Evolutionary conservation across 2,329 filamentous ascomycete genomes (phyloP).

Genomic region (Furcasterigmium furcatum): DNA sequence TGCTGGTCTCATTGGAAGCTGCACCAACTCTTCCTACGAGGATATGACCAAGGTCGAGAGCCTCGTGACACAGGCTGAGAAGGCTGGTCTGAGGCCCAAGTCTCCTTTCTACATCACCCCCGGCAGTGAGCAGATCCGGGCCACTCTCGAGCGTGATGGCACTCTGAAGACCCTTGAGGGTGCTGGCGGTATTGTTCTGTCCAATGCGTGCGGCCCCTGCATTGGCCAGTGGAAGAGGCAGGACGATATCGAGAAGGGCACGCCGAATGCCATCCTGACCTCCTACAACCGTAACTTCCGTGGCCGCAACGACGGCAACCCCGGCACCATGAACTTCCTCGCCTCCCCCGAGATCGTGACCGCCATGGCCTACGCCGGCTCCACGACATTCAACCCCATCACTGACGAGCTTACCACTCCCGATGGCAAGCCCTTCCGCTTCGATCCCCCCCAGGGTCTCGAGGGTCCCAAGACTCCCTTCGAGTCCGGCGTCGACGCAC

Average conservation of each 20-base stretch:
- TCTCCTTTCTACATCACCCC: constrained; percentile 95
- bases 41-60: constrained; percentile 97
- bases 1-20: constrained; percentile 93
- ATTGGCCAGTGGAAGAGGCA: constrained; percentile 95
- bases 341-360: constrained; percentile 96
- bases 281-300: constrained; percentile 99
- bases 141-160: constrained; percentile 85
- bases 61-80: constrained; percentile 84
- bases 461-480: constrained; percentile 65
- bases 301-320: constrained; percentile 94
- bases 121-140: constrained; percentile 93
- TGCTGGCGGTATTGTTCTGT: constrained; percentile 84
- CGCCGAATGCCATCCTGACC: constrained; percentile 89
- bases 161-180: constrained; percentile 82
- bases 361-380: constrained; percentile 89
- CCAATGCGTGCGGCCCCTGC: constrained; percentile 92
- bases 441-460: constrained; percentile 72
- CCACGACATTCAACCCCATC: constrained; percentile 93
- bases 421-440: constrained; percentile 78
- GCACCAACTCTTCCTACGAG: constrained; percentile 98
- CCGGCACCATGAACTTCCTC: constrained; percentile 97
- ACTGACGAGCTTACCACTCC: constrained; percentile 81
- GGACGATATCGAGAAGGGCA: constrained; percentile 79
- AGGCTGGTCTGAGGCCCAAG: constrained; percentile 85
- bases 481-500: constrained; percentile 69